Evolutionary conservation across 2,329 filamentous ascomycete genomes (phyloP), one percentile per base, ranked within the genome.

Genomic region (Epichloe typhina): DNA sequence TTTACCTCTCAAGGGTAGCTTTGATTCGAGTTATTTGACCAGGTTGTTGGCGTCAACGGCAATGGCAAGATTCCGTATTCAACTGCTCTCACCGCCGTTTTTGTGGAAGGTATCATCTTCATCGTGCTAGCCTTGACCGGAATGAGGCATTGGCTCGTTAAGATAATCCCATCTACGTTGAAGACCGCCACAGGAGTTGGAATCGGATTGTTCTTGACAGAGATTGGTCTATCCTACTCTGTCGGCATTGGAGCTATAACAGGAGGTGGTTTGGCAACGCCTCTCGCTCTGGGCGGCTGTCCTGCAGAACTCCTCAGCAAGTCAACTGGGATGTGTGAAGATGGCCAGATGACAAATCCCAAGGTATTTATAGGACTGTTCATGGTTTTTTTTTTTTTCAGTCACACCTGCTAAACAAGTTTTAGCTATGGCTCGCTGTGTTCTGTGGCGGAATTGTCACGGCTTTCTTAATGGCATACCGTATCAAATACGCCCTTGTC

Each of bases 241-340:
- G 82, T 86, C 44, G 89, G 89, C 51, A 90, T 95, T 59, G 88
- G 89, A 15, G 76, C 86, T 35, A 82, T 95, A 54, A 88, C 85
- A 0, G 88, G 88, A 31, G 79, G 79, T 4, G 65, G 64, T 12
- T 65, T 64, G 21, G 72, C 77, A 1, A 89, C 86, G 0, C 88
- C 89, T 0, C 73, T 93, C 33, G 78, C 87, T 37, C 73, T 95
- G 43, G 88, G 80, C 1, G 89, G 88, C 4, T 95, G 88, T 58
- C 73, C 77, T 0, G 60, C 72, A 0, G 73, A 82, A 45, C 73
- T 73, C 47, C 67, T 79, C 19, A 65, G 78, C 51, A 52, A 56
- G 3, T 55, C 61, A 5, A 72, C 66, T 2, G 75, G 75, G 15
- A 69, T 74, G 57, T 84, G 80, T 55, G 60, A 67, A 4, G 70